phyloP scores from a whole-genome alignment of 176 grass and related monocot species.

The Melocanna baccifera region DNA sequence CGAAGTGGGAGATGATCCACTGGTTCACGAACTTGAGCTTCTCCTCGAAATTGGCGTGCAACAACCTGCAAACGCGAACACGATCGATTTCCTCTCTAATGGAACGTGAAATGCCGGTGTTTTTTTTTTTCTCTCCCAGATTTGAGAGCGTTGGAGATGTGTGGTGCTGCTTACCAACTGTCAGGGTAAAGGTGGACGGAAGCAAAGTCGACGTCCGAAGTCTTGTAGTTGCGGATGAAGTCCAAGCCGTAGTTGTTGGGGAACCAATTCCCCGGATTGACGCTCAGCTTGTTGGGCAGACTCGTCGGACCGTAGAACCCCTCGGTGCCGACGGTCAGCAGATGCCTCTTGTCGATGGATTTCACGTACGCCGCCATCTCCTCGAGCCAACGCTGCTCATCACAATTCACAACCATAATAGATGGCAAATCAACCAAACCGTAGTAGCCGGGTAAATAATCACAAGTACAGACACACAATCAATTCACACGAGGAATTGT shows the following conservation, averaged over 20 bases:
- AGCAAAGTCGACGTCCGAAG: constrained; percentile 70
- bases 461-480: neutral
- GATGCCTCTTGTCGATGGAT: constrained; percentile 69
- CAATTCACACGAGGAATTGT: neutral
- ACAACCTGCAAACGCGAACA: constrained; percentile 42
- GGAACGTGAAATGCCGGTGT: neutral
- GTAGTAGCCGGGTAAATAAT: neutral
- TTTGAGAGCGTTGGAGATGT: neutral
- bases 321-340: constrained; percentile 78
- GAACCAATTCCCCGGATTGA: constrained; percentile 77
- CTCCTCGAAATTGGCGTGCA: constrained; percentile 45
- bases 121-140: no score
- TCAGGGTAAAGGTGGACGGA: constrained; percentile 95
- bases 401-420: neutral
- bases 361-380: constrained; percentile 83
- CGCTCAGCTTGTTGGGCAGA: constrained; percentile 35
- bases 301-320: constrained; percentile 87
- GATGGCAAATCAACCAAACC: neutral
- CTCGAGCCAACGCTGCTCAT: constrained; percentile 77
- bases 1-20: constrained; percentile 78
- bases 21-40: constrained; percentile 64
- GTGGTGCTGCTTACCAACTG: constrained; percentile 48
- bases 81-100: neutral
- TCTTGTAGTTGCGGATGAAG: constrained; percentile 81
- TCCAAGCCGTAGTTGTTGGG: constrained; percentile 67